These are phyloP conservation scores for Verticillium longisporum DNA, from an alignment of 2,329 filamentous ascomycete species.

Conservation along the genomic window DNA sequence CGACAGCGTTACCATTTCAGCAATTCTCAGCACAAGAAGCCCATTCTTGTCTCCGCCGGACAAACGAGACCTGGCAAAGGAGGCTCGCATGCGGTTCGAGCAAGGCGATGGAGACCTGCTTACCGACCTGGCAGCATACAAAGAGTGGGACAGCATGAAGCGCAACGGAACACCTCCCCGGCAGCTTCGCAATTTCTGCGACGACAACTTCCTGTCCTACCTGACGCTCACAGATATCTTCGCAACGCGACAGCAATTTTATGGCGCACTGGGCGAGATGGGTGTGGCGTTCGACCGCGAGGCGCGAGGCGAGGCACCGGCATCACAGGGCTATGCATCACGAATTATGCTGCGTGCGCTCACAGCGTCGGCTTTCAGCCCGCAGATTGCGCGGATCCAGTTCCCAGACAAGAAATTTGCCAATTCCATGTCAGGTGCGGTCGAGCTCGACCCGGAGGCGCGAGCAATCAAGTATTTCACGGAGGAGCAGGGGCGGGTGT, in stretches of 20 bases:
- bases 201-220: constrained; percentile 75
- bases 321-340: constrained; percentile 1
- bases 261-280: constrained; percentile 77
- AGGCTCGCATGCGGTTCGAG: constrained; percentile 68
- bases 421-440: constrained; percentile 76
- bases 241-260: constrained; percentile 79
- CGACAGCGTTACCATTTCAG: constrained; percentile 79
- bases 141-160: constrained; percentile 69
- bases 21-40: constrained; percentile 82
- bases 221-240: constrained; percentile 84
- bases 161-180: constrained; percentile 51
- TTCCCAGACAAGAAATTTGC: constrained; percentile 96
- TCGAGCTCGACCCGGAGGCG: constrained; percentile 90
- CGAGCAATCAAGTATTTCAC: constrained; percentile 89
- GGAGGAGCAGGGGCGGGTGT: constrained; percentile 78
- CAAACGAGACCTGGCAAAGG: constrained; percentile 74
- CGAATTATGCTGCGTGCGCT: constrained; percentile 58
- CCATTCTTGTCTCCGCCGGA: constrained; percentile 83
- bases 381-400: constrained; percentile 85
- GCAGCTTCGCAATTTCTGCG: constrained; percentile 70
- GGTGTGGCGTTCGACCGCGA: constrained; percentile 57
- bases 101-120: constrained; percentile 78
- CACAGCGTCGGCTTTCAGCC: constrained; percentile 67
- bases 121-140: constrained; percentile 78
- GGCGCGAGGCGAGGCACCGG: constrained; percentile 7